Base-by-base conservation (phyloP, 2,329 filamentous ascomycete species). In the Nemania serpens region DNA sequence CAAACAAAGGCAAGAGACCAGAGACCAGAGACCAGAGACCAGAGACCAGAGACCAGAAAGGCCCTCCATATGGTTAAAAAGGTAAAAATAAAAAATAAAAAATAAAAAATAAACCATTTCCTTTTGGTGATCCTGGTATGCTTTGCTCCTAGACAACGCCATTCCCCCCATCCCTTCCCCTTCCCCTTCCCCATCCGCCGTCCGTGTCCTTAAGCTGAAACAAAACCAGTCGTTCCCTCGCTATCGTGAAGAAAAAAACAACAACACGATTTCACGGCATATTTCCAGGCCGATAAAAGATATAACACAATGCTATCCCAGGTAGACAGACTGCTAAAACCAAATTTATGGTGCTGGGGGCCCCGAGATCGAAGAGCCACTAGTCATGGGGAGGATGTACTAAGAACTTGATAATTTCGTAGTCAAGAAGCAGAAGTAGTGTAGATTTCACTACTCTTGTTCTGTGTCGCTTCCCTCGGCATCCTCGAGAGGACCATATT, bases 401-500 rank as follows among this genome's bases (percentile, higher is more conserved):
- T 3, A 7, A 29, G 25, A 29, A 7, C 4, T 4, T 3, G 25
- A 29, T 29, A 4, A n/a, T 39, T 49, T 34, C 39, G 20, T 45
- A 39, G 52, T 15, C 13, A n/a, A n/a, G 7, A 49, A 53, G 22
- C 52, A 42, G 41, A 48, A 47, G 34, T 15, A 52, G 46, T 7
- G 6, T 6, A 50, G 37, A 18, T 36, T 17, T 47, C 50, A 25
- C 65, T 61, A 69, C 60, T 75, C 74, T 59, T 75, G 71, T 59
- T 76, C 75, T 17, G 74, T 75, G 36, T 75, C 75, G 61, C 73
- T 76, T 45, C 72, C 76, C 34, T 74, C 71, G 7, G 67, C 64
- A 41, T 58, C 64, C 52, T 72, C 71, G 36, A 86, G 70, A 5
- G 77, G 74, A 42, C 84, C 84, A 63, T 79, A 86, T 51, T 72